These are phyloP conservation scores for Lagenaria siceraria DNA, from an alignment of 306 rosid species.

Conservation along the genomic window DNA sequence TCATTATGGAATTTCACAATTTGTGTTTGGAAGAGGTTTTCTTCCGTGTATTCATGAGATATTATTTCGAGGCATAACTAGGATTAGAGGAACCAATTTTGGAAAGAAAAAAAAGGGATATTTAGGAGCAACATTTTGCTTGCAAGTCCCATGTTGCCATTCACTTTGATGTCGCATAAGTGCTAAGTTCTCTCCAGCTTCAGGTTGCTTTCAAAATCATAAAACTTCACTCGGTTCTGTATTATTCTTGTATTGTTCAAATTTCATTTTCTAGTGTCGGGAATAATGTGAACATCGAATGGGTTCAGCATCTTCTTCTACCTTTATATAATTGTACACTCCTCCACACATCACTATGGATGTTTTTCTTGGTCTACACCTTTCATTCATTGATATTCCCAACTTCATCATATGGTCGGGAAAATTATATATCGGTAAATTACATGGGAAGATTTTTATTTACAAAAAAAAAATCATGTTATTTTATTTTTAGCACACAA, in stretches of 20 bases:
- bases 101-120: not conserved
- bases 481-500: not conserved
- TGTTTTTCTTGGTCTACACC: not conserved
- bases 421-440: not conserved
- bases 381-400: not conserved
- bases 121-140: conserved; percentile 4
- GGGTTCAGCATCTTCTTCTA: not conserved
- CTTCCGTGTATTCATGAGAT: conserved; percentile 1
- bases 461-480: not conserved
- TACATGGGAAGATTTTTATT: too few relatives aligned
- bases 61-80: not conserved
- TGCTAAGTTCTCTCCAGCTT: not conserved
- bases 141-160: not conserved
- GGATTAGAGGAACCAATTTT: conserved; percentile 6
- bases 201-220: not conserved
- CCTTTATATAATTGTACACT: not conserved
- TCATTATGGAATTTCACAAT: not conserved
- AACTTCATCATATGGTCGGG: not conserved
- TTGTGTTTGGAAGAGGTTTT: conserved; percentile 1
- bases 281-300: not conserved
- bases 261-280: not conserved
- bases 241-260: not conserved
- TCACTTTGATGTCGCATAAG: not conserved
- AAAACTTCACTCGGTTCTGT: not conserved
- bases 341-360: not conserved